These are phyloP conservation scores for Tetrahymena elliotti DNA, from an alignment of 73 alveolate genomes.

Conservation along the genomic window DNA sequence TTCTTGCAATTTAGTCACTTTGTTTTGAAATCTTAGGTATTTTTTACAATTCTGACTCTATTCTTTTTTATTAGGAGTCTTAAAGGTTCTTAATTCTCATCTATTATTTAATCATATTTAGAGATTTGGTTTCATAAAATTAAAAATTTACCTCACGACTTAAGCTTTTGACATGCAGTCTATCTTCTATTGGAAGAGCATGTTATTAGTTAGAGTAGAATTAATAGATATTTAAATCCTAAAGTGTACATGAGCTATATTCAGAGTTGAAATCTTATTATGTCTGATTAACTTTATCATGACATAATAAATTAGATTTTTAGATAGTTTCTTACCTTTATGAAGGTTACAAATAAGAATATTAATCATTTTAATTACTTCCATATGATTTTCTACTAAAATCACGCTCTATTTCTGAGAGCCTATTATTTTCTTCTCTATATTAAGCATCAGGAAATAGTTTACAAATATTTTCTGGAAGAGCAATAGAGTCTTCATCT, in stretches of 20 bases:
- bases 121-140: background rate
- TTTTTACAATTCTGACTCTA: background rate
- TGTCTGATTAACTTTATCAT: background rate
- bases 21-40: background rate
- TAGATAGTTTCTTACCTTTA: background rate
- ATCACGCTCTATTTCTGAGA: background rate
- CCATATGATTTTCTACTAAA: background rate
- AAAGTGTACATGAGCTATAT: background rate
- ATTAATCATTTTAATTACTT: background rate
- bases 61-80: background rate
- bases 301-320: background rate
- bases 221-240: background rate
- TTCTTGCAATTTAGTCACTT: background rate
- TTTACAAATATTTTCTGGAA: background rate
- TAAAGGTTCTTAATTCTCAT: background rate
- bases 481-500: background rate
- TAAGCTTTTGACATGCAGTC: background rate
- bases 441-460: background rate
- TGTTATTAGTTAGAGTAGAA: background rate
- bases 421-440: background rate
- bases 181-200: background rate
- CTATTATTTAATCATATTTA: background rate
- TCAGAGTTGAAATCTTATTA: background rate
- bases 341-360: background rate
- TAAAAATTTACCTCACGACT: background rate